Base-by-base conservation (phyloP, 2,329 filamentous ascomycete species). In the Talaromyces marneffei region DNA sequence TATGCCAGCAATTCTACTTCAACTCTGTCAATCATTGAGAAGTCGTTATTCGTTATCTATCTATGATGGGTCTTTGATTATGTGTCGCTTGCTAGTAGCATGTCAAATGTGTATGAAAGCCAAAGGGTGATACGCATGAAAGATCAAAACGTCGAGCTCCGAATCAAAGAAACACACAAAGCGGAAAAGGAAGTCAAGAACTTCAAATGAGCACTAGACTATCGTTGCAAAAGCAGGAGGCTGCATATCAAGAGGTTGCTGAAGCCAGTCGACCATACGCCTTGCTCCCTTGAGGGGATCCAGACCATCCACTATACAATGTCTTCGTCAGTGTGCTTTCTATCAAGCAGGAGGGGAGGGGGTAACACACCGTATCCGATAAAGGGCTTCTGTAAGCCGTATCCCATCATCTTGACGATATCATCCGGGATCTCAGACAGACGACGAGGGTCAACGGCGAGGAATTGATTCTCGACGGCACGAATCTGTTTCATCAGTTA, bases 331-430 rank as follows among this genome's bases (percentile, higher is more conserved):
- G 42, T 23, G 25, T 44, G 37, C 33, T 35, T 10, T 35, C 3
- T 12, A 35, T 10, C 6, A 4, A n/a, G 5, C 6, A 29, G 25
- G 7, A 6, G 14, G 23, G 18, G 6, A 27, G 7, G 20, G 16
- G 16, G 23, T 57, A 65, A n/a, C 64, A 33, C 35, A 70, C 68
- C 67, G 59, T 73, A 72, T 27, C 71, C 71, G 57, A 73, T 70
- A 46, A 73, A 73, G 1, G 70, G 71, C 40, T 64, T 57, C 58
- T 68, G 70, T 31, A 70, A 63, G 44, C 63, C 69, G 53, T 73
- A 73, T n/a, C 71, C 71, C 71, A 73, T 72, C 71, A 73, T 69
- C 29, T 69, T 67, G 27, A 73, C 70, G 40, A 73, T 72, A 6
- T 65, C 60, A 14, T 66, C 66, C 12, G 68, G 66, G 27, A 73